Evolutionary conservation across 805 yeast genomes (phyloP), one percentile per base, ranked within the genome.

Genomic region (Lachancea kluyveri): DNA sequence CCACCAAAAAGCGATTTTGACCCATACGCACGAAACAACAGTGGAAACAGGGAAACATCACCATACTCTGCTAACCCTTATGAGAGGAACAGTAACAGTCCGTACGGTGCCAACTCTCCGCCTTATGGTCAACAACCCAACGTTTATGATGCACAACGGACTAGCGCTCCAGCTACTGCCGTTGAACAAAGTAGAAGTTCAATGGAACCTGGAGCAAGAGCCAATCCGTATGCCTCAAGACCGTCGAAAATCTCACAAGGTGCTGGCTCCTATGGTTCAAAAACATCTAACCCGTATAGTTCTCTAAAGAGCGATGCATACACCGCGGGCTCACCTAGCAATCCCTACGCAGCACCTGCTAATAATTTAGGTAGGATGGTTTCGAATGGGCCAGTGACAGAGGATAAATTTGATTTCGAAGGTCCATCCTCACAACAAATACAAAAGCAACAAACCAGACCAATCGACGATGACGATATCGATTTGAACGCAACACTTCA

Each of bases 391-490:
- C n/a, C 10, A 19, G 12, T 36, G 6, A 28, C 36, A 11, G 39
- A 21, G n/a, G 48, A 40, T 7, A 39, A 40, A 11, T 50, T 50
- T 30, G 49, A 48, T 24, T 51, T 51, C 33, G 57, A 51, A 35
- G 40, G 40, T 8, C 33, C 24, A 6, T 15, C 33, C 10, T n/a
- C n/a, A n/a, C n/a, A n/a, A n/a, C 21, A 20, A 16, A 21, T 17
- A 12, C 23, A 21, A 9, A 26, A 28, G 14, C 32, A 35, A 20
- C 33, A 34, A 27, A 34, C 33, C 2, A 30, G 24, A 6, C 20
- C 27, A 8, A 27, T 25, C 6, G 29, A 31, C 10, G 55, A 52
- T 14, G 61, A 59, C 18, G 65, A 60, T 22, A 36, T 58, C 13
- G 57, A 56, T 33, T 33, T 54, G 15, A 54, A 52, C 29, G 53